Base-by-base conservation (phyloP, 192 early-diverging fungal genomes). In the Coemansia sp. region DNA sequence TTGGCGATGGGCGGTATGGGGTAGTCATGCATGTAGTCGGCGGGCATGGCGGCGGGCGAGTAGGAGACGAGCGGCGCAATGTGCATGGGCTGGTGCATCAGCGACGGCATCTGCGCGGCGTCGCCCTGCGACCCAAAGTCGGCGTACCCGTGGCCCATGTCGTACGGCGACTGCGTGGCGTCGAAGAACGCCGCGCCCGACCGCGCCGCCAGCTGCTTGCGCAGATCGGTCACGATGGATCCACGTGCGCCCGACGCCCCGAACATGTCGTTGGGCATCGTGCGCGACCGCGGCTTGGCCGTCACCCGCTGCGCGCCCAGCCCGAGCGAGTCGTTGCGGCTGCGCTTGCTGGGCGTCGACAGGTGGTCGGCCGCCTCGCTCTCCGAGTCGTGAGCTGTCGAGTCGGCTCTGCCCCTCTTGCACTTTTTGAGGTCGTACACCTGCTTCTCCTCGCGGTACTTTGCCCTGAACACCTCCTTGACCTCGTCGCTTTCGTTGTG, bases 401-500 rank as follows among this genome's bases (percentile, higher is more conserved):
- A 65, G 38, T 70, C 59, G n/a, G 52, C 64, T 16, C 71, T 42
- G 0, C 35, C 57, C 6, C 75, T 52, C 70, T 78, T 78, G 76
- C 48, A 62, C 43, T 74, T 70, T 36, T 68, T 64, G 41, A 65
- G 31, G 28, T 83, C 76, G 56, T 77, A 69, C 26, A 62, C 68
- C 14, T 77, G 65, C 65, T 75, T 77, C 25, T 72, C 64, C 37
- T 70, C 69, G 47, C 72, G 76, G 35, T 79, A 72, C 42, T 70
- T 62, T 3, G 64, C 61, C 16, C 66, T 62, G 59, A 68, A 68
- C 31, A 64, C 25, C 52, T 78, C 70, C 73, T 72, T 79, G 62
- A 83, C 82, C 28, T 79, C 77, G n/a, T 79, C 65, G 64, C 60
- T 60, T 56, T 79, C 82, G 61, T 47, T 57, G 43, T 63, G 64